Evolutionary conservation across 179 eudicot species (phyloP).

Genomic region (Pouteria campechiana): DNA sequence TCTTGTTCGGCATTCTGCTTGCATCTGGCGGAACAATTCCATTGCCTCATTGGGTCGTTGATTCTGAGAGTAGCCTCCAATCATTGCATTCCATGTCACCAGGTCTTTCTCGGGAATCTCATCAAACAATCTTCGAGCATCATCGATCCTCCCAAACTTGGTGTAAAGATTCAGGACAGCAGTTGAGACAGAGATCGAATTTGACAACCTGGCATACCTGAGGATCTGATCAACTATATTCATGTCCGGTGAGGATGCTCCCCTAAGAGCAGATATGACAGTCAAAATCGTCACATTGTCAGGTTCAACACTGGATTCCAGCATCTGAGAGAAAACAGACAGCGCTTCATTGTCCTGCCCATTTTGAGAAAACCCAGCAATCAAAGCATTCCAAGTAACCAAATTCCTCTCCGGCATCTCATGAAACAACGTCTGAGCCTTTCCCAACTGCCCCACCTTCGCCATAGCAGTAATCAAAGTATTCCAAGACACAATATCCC

Average conservation of each 20-base stretch:
- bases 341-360: constrained; percentile 51
- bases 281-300: constrained; percentile 59
- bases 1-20: too few species aligned
- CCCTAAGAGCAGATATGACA: constrained; percentile 62
- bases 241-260: constrained; percentile 52
- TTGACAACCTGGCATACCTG: constrained; percentile 53
- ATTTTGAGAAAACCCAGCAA: constrained; percentile 68
- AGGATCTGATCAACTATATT: constrained; percentile 35
- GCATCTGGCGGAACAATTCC: constrained; percentile 48
- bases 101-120: constrained; percentile 43
- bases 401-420: constrained; percentile 25
- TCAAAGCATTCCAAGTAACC: constrained; percentile 82
- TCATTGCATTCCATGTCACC: constrained; percentile 83
- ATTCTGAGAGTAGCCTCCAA: constrained; percentile 68
- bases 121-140: constrained; percentile 52
- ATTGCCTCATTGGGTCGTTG: constrained; percentile 50
- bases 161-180: constrained; percentile 85
- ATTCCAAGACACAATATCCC: constrained; percentile 84
- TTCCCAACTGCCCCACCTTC: constrained; percentile 46
- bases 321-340: constrained; percentile 48
- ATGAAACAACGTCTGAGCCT: constrained; percentile 50
- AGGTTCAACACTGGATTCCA: constrained; percentile 37
- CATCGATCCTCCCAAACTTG: constrained; percentile 59
- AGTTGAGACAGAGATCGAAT: constrained; percentile 66
- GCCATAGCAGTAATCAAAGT: constrained; percentile 46